phyloP scores from a whole-genome alignment of 2,329 filamentous ascomycete genomes.

The Colletotrichum sp. region DNA sequence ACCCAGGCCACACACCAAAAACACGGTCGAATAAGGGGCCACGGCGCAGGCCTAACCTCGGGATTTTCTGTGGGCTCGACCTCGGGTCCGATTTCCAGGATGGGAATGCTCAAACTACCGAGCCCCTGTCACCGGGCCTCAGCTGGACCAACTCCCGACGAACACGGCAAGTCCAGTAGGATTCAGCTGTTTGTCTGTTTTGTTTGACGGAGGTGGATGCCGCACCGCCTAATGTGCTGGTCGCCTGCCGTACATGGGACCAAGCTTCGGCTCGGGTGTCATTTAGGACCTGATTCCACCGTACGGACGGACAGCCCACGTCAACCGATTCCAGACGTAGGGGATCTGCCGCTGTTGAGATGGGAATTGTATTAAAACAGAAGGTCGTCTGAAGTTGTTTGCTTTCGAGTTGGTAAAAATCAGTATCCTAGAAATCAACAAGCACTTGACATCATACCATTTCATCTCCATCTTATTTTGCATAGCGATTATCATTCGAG shows the following conservation, averaged over 20 bases:
- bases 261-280: background rate
- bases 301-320: background rate
- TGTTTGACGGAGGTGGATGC: background rate
- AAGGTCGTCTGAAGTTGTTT: background rate
- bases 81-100: background rate
- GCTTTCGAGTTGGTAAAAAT: background rate
- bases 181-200: background rate
- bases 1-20: background rate
- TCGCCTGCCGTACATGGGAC: background rate
- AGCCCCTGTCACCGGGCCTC: background rate
- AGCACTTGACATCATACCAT: background rate
- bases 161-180: background rate
- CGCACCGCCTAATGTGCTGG: background rate
- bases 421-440: background rate
- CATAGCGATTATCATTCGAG: background rate
- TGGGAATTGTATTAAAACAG: background rate
- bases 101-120: background rate
- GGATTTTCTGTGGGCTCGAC: background rate
- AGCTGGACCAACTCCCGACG: background rate
- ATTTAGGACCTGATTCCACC: background rate
- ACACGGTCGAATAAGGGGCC: background rate
- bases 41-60: background rate
- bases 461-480: background rate
- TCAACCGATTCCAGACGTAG: background rate
- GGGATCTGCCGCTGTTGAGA: background rate